Percentiles rank a stretch among this genome's conserved stretches.
These are phyloP conservation scores for Myrica gale DNA, from an alignment of 306 rosid genomes.

Conservation along the genomic window DNA sequence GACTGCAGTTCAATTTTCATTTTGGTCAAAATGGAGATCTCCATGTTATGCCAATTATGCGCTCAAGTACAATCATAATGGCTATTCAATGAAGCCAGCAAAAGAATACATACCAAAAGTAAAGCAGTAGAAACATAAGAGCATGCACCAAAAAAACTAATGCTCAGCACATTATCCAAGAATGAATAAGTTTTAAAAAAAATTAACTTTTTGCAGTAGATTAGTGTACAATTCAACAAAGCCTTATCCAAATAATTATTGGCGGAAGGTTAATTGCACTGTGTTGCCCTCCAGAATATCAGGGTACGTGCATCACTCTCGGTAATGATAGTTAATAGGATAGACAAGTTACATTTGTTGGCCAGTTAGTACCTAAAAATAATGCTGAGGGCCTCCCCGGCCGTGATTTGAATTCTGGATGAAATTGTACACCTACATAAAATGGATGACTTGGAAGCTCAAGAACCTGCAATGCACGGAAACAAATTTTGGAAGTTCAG, in stretches of 20 bases:
- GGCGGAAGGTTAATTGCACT: neutral
- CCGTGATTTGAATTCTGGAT: slow-evolving; percentile 97
- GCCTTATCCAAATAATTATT: neutral
- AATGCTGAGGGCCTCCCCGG: slow-evolving; percentile 86
- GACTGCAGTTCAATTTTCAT: neutral
- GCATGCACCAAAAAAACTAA: neutral
- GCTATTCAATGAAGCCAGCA: neutral
- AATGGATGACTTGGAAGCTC: slow-evolving; percentile 91
- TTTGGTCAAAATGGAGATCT: neutral
- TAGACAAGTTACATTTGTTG: slow-evolving; percentile 7
- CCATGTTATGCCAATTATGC: neutral
- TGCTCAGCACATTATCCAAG: neutral
- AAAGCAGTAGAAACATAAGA: neutral
- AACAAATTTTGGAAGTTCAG: slow-evolving; percentile 16
- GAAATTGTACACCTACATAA: slow-evolving; percentile 92
- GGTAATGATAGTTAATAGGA: neutral
- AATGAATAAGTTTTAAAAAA: neutral
- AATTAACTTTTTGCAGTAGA: neutral
- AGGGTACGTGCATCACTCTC: neutral
- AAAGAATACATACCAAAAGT: neutral
- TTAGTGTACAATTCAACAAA: neutral
- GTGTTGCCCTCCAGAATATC: neutral
- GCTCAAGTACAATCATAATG: neutral
- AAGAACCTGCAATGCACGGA: slow-evolving; percentile 58
- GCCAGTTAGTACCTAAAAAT: slow-evolving; percentile 63